phyloP scores from a whole-genome alignment of 2,329 filamentous ascomycete species.

The Aspergillus jensenii region DNA sequence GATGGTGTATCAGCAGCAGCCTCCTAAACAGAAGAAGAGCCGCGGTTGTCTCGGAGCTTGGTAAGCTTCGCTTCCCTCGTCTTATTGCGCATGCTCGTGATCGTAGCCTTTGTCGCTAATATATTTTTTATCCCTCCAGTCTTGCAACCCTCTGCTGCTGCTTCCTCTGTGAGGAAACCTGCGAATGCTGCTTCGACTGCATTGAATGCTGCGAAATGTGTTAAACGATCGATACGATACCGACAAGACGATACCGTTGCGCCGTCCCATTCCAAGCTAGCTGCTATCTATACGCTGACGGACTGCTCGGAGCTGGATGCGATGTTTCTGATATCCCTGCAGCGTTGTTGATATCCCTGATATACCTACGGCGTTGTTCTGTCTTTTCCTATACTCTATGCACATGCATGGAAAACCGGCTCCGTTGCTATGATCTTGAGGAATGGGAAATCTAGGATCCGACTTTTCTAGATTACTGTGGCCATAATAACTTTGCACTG shows the following conservation, averaged over 20 bases:
- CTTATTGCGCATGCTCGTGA: neutral
- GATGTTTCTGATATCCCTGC: constrained; percentile 10
- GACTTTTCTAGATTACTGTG: neutral
- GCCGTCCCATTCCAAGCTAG: constrained; percentile 6
- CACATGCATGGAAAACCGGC: neutral
- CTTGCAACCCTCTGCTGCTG: constrained; percentile 62
- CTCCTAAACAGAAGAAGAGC: constrained; percentile 49
- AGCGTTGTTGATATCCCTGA: constrained; percentile 11
- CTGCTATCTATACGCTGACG: constrained; percentile 11
- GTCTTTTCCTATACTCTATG: neutral
- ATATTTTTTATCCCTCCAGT: constrained; percentile 30
- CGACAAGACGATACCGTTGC: constrained; percentile 19
- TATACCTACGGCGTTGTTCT: constrained; percentile 2
- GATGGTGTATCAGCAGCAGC: constrained; percentile 54
- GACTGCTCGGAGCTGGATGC: constrained; percentile 8
- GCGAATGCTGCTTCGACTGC: constrained; percentile 64
- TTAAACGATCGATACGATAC: constrained; percentile 27
- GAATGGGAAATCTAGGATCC: neutral
- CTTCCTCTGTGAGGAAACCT: constrained; percentile 64
- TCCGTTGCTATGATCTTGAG: neutral
- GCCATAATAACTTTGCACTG: neutral
- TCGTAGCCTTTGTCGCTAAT: constrained; percentile 8
- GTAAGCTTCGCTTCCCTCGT: constrained; percentile 31
- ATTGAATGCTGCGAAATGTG: constrained; percentile 52
- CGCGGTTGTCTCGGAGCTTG: constrained; percentile 54